Evolutionary conservation across 352 stramenopile species (phyloP), one percentile per base, ranked within the genome.

Genomic region (Phytopythium montanum): DNA sequence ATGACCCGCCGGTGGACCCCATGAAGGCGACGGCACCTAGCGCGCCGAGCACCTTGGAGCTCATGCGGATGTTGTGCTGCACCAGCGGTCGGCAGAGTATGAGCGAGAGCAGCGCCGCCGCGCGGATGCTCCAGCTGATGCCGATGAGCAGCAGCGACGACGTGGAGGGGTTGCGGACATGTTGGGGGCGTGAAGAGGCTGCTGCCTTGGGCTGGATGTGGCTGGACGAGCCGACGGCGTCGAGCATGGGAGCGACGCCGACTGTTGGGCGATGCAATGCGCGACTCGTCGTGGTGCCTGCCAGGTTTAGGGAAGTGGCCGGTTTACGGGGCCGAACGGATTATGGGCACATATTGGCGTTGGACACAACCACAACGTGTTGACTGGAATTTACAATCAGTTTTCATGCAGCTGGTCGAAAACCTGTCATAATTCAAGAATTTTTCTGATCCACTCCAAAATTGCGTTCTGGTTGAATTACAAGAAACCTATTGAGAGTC

Each of bases 11-110:
- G 0, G 34, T 33, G n/a, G 51, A 42, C 0, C 51, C 51, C 18
- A 46, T 46, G 31, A 33, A 31, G 13, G 21, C n/a, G 29, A 16
- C 34, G 5, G 51, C 51, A 12, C 33, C 51, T 1, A 46, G 51
- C 3, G 8, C 34, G 2, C 10, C n/a, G 10, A 57, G 51, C 33
- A 57, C 23, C 34, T 57, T 57, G 51, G 51, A 57, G 33, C 34
- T 57, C 51, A 57, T 57, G 51, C 33, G 9, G 51, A 57, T 57
- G 33, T 34, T 34, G 12, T 23, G 51, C 18, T 46, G 33, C 7
- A 57, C 23, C 34, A 48, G 23, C 51, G 51, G 34, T 2, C 51
- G 9, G 12, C 29, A 31, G 10, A 57, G 34, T 13, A 34, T 23
- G 31, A 57, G 34, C n/a, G 34, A n/a, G 6, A 57, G 33, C 12